Conservation (phyloP, 805 yeast genomes). For the Saccharomycopsis olivae region DNA sequence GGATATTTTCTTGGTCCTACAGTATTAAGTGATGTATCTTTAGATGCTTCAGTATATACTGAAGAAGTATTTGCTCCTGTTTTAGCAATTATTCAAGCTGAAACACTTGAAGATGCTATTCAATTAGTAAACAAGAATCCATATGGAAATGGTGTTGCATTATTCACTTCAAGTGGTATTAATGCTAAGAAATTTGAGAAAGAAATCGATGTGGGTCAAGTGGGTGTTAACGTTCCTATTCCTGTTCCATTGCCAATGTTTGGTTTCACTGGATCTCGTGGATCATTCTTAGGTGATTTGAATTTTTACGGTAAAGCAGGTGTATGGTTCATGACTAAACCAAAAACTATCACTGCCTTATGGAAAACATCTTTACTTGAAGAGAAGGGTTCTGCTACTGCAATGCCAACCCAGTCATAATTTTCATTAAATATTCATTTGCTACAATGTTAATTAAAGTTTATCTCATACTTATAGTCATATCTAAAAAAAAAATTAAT, state of each 20-base stretch:
- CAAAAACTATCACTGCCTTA: constrained; percentile 61
- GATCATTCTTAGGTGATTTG: constrained; percentile 67
- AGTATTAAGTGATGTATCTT: constrained; percentile 46
- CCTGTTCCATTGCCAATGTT: constrained; percentile 79
- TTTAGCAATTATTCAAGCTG: constrained; percentile 48
- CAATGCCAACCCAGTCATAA: constrained; percentile 14
- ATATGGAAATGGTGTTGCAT: constrained; percentile 64
- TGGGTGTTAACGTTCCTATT: constrained; percentile 69
- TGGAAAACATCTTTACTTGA: constrained; percentile 33
- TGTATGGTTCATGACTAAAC: constrained; percentile 57
- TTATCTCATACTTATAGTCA: background rate
- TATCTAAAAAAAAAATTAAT: background rate
- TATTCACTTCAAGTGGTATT: constrained; percentile 61
- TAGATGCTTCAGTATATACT: constrained; percentile 57
- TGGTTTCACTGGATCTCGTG: constrained; percentile 69
- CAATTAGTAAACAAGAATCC: constrained; percentile 46
- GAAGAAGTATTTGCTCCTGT: constrained; percentile 75
- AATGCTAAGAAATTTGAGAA: constrained; percentile 61
- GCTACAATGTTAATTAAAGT: background rate
- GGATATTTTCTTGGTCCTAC: constrained; percentile 74
- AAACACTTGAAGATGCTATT: constrained; percentile 64
- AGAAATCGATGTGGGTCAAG: constrained; percentile 64
- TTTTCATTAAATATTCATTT: background rate
- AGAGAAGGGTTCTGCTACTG: constrained; percentile 1
- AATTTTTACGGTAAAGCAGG: constrained; percentile 78